Base-by-base conservation (phyloP, 2,329 filamentous ascomycete species). In the Cercospora janseana region DNA sequence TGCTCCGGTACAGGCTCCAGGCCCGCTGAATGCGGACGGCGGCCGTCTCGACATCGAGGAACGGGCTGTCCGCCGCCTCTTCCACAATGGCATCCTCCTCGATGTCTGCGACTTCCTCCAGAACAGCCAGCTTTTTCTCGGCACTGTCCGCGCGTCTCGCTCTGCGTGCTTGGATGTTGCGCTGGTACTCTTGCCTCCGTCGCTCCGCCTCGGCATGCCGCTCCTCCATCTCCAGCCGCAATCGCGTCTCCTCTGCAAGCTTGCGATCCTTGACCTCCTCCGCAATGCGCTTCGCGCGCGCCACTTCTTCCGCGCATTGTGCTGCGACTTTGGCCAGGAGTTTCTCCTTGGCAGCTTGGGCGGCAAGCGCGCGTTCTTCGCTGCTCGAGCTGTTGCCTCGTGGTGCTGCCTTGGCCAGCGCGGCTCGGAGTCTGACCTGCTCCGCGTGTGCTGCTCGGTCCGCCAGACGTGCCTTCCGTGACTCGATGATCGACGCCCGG, bases 321-420 rank as follows among this genome's bases (percentile, higher is more conserved):
- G 87, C 86, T 3, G 88, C 86, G 34, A 92, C 90, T 66, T 91
- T 87, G 6, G 86, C 87, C 13, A 93, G 71, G 60, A 91, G 88
- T 60, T 86, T 86, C 71, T 92, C 86, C 51, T 88, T 79, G 1
- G 87, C 85, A 57, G 88, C 80, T 55, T 89, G 83, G 4, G 87
- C 88, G 4, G 88, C 88, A 51, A 90, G 71, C 3, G 87, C 86
- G 43, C 85, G 78, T 68, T 91, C 87, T 66, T 92, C 87, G 35
- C 83, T 87, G 47, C 82, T 77, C 2, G 79, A 81, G 24, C 73
- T 80, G 53, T 59, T 67, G 37, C 63, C 64, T 58, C 85, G 81
- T 15, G 83, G 80, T 5, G 82, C 77, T 2, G 86, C 82, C 69
- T 89, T 90, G 52, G 82, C 86, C 50, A 87, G 69, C 7, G 87